A percentile compares a stretch with the other conserved stretches of the same genome.
Evolutionary conservation across 495 filamentous ascomycete species (phyloP).

Genomic region (Aspergillus taichungensis): DNA sequence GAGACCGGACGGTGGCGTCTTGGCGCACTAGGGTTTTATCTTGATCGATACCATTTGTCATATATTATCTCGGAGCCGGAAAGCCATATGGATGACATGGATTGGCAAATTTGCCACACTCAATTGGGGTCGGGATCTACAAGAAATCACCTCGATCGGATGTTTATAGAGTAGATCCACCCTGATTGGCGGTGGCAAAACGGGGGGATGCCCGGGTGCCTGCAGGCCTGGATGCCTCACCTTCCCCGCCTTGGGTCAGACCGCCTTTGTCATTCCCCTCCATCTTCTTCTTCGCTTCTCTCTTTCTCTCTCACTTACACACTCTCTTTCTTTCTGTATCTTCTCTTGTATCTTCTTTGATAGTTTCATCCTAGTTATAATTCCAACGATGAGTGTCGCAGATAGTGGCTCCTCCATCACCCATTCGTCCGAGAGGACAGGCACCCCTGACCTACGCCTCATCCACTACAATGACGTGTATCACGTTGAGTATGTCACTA

Average conservation of each 20-base stretch:
- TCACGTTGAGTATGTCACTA: conserved; percentile 58
- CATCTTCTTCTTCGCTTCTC: conserved; percentile 1
- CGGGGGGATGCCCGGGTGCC: too few species aligned
- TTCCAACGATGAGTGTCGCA: conserved; percentile 21
- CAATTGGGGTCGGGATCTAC: too few species aligned
- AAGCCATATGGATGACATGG: not conserved
- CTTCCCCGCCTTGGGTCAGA: too few species aligned
- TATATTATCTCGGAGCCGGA: too few species aligned
- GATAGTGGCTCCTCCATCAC: conserved; percentile 38
- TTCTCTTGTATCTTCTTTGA: not conserved
- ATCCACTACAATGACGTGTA: conserved; percentile 93
- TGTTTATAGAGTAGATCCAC: too few species aligned
- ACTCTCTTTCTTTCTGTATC: not conserved
- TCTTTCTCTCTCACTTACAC: conserved; percentile 1
- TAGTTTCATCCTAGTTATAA: too few species aligned
- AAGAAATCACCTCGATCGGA: too few species aligned
- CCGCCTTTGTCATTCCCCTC: conserved; percentile 5
- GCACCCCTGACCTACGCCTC: conserved; percentile 62
- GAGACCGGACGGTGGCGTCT: too few species aligned
- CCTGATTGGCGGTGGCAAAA: too few species aligned
- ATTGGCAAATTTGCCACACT: too few species aligned
- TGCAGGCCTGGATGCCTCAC: too few species aligned
- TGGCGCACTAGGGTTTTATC: not conserved
- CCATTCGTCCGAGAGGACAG: conserved; percentile 42
- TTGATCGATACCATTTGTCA: not conserved